Percentiles rank a stretch among this genome's conserved stretches.
Evolutionary conservation across 2,329 filamentous ascomycete species (phyloP).

Genomic region (Curvularia verruculosa): DNA sequence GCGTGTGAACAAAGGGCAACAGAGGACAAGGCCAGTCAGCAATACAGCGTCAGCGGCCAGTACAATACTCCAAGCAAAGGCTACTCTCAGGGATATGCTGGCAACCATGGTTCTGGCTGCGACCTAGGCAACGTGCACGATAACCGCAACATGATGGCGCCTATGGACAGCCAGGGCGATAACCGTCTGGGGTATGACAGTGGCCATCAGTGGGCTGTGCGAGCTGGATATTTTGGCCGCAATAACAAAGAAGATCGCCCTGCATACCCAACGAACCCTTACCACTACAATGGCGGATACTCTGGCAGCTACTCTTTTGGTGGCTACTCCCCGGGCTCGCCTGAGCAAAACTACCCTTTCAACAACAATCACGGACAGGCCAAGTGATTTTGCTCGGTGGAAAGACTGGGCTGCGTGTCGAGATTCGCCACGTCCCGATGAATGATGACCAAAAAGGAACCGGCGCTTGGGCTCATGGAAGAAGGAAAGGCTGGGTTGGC

Average conservation of each 20-base stretch:
- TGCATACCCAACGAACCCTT: slow-evolving; percentile 32
- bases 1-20: slow-evolving; percentile 24
- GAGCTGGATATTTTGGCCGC: slow-evolving; percentile 20
- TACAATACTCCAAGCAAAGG: slow-evolving; percentile 8
- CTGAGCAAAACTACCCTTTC: slow-evolving; percentile 30
- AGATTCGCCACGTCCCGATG: not conserved
- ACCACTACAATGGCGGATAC: slow-evolving; percentile 29
- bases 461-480: not conserved
- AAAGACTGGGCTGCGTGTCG: not conserved
- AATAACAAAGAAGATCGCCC: slow-evolving; percentile 32
- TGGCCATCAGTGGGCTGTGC: slow-evolving; percentile 24
- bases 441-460: not conserved
- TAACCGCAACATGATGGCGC: slow-evolving; percentile 9
- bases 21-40: slow-evolving; percentile 12
- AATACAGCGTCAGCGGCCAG: slow-evolving; percentile 5
- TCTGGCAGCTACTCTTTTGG: slow-evolving; percentile 25
- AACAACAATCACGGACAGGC: slow-evolving; percentile 20
- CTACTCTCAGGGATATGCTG: slow-evolving; percentile 31
- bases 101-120: slow-evolving; percentile 23
- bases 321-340: slow-evolving; percentile 18
- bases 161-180: slow-evolving; percentile 25
- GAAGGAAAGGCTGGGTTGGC: not conserved
- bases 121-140: slow-evolving; percentile 21
- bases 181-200: slow-evolving; percentile 21
- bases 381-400: slow-evolving; percentile 13